These are phyloP conservation scores for Backusella sp. DNA, from an alignment of 192 early-diverging fungal species.

Conservation along the genomic window DNA sequence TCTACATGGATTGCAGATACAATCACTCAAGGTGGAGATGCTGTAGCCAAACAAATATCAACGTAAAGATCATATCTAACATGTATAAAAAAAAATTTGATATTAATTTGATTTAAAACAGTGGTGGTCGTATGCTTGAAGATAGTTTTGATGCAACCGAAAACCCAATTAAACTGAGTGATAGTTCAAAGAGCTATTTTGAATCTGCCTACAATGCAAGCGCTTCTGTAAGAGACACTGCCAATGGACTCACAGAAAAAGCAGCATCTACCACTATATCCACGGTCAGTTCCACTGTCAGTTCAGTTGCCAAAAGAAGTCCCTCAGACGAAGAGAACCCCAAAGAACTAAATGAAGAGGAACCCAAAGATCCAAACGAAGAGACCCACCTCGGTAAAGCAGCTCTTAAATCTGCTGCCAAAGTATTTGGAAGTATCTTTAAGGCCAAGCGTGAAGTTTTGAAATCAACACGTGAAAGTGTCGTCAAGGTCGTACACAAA, in stretches of 20 bases:
- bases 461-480: slow-evolving; percentile 12
- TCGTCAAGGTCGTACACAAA: slow-evolving; percentile 23
- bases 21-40: slow-evolving; percentile 13
- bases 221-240: neutral
- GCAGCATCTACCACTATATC: slow-evolving; percentile 14
- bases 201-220: slow-evolving; percentile 8
- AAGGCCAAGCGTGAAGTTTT: slow-evolving; percentile 18
- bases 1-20: slow-evolving; percentile 23
- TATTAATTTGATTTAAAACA: neutral
- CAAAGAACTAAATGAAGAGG: neutral
- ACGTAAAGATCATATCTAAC: slow-evolving; percentile 8
- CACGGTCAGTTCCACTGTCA: neutral
- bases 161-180: slow-evolving; percentile 14
- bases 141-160: slow-evolving; percentile 5
- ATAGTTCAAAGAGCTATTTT: neutral
- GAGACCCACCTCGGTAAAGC: slow-evolving; percentile 15
- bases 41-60: slow-evolving; percentile 19
- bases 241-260: slow-evolving; percentile 8
- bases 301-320: neutral
- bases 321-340: neutral
- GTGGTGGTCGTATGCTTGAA: slow-evolving; percentile 15
- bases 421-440: slow-evolving; percentile 9
- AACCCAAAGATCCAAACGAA: neutral
- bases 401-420: slow-evolving; percentile 17
- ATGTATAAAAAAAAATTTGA: neutral